Conservation (phyloP, 176 grass and related monocot species). For the Eragrostis nindensis region DNA sequence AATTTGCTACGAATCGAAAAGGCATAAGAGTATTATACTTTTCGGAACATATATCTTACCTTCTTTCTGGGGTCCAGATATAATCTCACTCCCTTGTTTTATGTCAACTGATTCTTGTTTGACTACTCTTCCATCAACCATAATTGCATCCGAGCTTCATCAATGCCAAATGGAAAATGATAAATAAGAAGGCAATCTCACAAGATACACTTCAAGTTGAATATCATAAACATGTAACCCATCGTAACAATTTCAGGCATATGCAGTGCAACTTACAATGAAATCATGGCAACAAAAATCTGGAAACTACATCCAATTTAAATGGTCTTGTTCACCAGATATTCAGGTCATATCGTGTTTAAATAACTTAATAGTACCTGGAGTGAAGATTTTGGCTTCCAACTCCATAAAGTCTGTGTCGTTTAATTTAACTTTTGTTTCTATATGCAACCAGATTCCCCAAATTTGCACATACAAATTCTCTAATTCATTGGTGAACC, state of each 20-base stretch:
- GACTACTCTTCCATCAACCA: constrained; percentile 75
- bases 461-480: not conserved
- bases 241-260: too few species aligned
- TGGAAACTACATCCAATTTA: not conserved
- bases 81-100: constrained; percentile 69
- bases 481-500: not conserved
- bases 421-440: not conserved
- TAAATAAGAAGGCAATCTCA: not conserved
- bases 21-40: constrained; percentile 1
- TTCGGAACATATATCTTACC: constrained; percentile 37
- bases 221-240: constrained; percentile 4
- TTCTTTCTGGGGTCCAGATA: constrained; percentile 83
- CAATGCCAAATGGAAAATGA: constrained; percentile 32
- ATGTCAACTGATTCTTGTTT: constrained; percentile 71
- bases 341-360: not conserved
- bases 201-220: not conserved
- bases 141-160: constrained; percentile 82
- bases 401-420: constrained; percentile 13
- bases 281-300: not conserved
- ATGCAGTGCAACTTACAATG: not conserved
- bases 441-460: not conserved
- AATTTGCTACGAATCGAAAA: constrained; percentile 14
- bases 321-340: not conserved
- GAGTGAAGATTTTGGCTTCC: constrained; percentile 2
- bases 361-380: not conserved